Conservation (phyloP, 208 protist genomes). For the Acanthamoeba triangularis region DNA sequence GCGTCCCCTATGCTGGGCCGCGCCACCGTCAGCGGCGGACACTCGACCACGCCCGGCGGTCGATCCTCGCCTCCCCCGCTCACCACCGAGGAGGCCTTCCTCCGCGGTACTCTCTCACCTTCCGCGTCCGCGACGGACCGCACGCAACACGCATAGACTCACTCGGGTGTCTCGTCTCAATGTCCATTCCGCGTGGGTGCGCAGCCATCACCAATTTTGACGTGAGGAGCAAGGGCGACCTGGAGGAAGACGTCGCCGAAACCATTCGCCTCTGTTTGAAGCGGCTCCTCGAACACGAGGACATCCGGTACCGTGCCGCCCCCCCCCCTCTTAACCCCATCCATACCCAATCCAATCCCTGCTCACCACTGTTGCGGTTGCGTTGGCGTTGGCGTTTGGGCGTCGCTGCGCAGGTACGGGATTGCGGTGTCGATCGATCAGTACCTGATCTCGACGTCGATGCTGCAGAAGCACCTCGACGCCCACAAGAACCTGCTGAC, state of each 20-base stretch:
- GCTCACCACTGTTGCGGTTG: too few relatives aligned
- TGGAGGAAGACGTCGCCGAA: constrained; percentile 49
- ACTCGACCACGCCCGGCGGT: neutral
- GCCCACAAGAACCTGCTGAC: constrained; percentile 5
- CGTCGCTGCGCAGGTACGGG: neutral
- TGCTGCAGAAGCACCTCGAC: constrained; percentile 66
- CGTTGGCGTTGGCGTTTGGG: neutral
- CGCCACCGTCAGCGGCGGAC: neutral
- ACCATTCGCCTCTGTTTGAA: neutral
- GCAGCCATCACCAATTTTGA: constrained; percentile 44
- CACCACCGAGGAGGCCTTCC: neutral
- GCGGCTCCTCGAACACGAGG: constrained; percentile 25
- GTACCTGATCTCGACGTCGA: constrained; percentile 67
- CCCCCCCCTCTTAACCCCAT: neutral
- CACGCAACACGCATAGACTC: neutral
- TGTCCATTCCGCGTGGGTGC: neutral
- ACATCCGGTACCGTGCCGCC: neutral
- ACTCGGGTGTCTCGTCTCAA: too few relatives aligned
- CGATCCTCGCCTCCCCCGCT: neutral
- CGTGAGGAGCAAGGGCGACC: constrained; percentile 12
- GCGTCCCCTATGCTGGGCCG: neutral
- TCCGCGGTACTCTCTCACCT: neutral
- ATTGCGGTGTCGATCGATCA: constrained; percentile 72
- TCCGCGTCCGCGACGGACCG: too few relatives aligned
- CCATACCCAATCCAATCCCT: too few relatives aligned